phyloP scores from a whole-genome alignment of 2,329 filamentous ascomycete genomes.

The Zymoseptoria brevis region DNA sequence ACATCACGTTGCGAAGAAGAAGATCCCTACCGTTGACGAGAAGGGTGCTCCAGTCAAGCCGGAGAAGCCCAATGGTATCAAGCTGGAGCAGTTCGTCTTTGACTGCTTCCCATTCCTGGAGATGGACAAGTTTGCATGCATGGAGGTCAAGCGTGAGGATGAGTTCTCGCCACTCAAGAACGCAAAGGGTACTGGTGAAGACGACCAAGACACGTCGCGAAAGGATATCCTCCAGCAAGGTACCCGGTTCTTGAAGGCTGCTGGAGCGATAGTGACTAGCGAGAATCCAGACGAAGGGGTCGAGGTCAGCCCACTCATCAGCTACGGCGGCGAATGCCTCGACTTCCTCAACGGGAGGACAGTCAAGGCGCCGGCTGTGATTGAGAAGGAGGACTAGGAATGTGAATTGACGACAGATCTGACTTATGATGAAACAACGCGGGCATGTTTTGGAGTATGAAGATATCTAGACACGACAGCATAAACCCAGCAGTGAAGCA shows the following conservation, averaged over 20 bases:
- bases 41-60: constrained; percentile 79
- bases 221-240: constrained; percentile 85
- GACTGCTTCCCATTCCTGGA: constrained; percentile 89
- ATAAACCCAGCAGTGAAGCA: background rate
- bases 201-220: constrained; percentile 90
- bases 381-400: constrained; percentile 46
- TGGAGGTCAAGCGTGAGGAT: constrained; percentile 93
- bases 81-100: constrained; percentile 98
- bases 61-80: constrained; percentile 93
- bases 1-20: constrained; percentile 95
- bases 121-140: constrained; percentile 83
- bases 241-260: constrained; percentile 72
- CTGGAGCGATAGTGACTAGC: constrained; percentile 65
- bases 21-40: constrained; percentile 78
- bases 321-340: constrained; percentile 65
- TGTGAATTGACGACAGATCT: background rate
- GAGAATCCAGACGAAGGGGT: constrained; percentile 59
- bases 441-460: background rate
- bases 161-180: constrained; percentile 99
- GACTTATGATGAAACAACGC: background rate
- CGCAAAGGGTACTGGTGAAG: constrained; percentile 72
- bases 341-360: constrained; percentile 52
- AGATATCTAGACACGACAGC: background rate
- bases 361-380: constrained; percentile 56
- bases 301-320: constrained; percentile 86